These are phyloP conservation scores for Saccharomycopsis oosterbeekiorum DNA, from an alignment of 805 yeast genomes.

Conservation along the genomic window DNA sequence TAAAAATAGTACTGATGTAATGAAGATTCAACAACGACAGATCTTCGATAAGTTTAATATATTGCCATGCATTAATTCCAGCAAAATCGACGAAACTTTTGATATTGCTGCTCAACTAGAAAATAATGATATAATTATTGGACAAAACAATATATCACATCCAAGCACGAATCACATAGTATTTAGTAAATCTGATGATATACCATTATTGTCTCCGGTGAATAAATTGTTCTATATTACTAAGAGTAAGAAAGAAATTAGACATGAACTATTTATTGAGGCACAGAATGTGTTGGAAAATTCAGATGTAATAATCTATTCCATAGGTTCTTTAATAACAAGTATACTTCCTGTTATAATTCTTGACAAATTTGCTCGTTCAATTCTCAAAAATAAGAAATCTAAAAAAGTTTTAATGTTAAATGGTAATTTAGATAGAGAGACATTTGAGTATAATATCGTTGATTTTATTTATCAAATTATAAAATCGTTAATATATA, in stretches of 20 bases:
- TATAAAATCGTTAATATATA: conserved; percentile 45
- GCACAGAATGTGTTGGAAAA: conserved; percentile 30
- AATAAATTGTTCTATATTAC: conserved; percentile 68
- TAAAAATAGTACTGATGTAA: no score
- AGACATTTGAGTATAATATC: conserved; percentile 61
- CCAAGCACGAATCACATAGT: conserved; percentile 35
- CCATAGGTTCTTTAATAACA: conserved; percentile 86
- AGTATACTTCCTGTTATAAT: conserved; percentile 73
- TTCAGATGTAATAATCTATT: conserved; percentile 53
- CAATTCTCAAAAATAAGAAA: conserved; percentile 31
- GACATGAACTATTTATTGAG: conserved; percentile 60
- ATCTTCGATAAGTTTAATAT: conserved; percentile 2
- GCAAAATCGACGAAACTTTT: conserved; percentile 39
- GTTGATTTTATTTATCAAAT: conserved; percentile 47
- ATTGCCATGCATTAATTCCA: conserved; percentile 13
- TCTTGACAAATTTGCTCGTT: conserved; percentile 61
- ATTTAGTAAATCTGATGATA: conserved; percentile 19
- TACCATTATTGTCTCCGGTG: conserved; percentile 66
- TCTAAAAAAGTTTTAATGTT: conserved; percentile 49
- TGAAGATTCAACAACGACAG: not conserved
- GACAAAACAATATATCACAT: conserved; percentile 91
- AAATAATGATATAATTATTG: conserved; percentile 68
- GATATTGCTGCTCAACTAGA: conserved; percentile 70
- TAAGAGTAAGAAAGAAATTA: conserved; percentile 79
- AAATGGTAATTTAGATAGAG: conserved; percentile 73